phyloP scores from a whole-genome alignment of 78 protist genomes.

The Planoprotostelium fungivorum region DNA sequence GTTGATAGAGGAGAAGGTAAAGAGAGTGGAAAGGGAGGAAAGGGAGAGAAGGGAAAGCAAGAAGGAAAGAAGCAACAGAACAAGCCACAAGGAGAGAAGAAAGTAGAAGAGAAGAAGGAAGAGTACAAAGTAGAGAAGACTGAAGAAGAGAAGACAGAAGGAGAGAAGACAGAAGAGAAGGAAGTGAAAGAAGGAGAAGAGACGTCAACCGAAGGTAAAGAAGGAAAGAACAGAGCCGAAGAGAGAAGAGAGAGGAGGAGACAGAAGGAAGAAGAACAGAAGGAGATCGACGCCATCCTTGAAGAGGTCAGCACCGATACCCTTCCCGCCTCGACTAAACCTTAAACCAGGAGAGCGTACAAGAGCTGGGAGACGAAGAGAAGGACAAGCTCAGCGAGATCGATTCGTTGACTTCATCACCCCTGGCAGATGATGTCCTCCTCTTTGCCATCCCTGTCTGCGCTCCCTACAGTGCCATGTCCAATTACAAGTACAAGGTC shows the following conservation, averaged over 20 bases:
- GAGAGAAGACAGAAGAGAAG: constrained; percentile 13
- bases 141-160: constrained; percentile 4
- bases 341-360: not conserved
- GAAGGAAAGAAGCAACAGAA: not conserved
- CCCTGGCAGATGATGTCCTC: constrained; percentile 60
- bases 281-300: not conserved
- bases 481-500: constrained; percentile 66
- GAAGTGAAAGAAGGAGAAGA: constrained; percentile 4
- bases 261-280: constrained; percentile 32
- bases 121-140: not conserved
- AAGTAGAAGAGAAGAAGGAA: constrained; percentile 13
- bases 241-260: constrained; percentile 45
- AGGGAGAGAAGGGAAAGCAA: constrained; percentile 13
- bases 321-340: not conserved
- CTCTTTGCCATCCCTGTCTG: constrained; percentile 83
- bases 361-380: constrained; percentile 27
- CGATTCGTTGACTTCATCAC: constrained; percentile 64
- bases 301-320: not conserved
- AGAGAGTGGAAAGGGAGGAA: not conserved
- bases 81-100: not conserved
- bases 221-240: constrained; percentile 31
- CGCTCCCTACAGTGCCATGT: constrained; percentile 69
- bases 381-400: constrained; percentile 23
- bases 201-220: constrained; percentile 9
- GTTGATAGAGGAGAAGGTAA: not conserved